Base-by-base conservation (phyloP, 1,139 yeast genomes). In the Saccharomyces hybrid region DNA sequence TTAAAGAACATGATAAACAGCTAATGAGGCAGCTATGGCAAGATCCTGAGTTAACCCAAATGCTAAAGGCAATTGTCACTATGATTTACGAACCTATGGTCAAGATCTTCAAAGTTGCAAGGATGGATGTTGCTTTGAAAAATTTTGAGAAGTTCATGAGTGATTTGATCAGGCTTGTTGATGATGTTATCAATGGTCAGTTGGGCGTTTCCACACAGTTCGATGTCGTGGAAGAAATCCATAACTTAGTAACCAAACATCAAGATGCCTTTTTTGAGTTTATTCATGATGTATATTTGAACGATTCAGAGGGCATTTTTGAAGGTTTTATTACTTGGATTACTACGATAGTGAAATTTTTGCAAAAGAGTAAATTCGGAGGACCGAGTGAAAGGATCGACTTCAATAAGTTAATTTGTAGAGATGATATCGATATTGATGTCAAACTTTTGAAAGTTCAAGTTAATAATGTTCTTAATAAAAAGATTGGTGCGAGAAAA, bases 71-170 rank as follows among this genome's bases (percentile, higher is more conserved):
- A 54, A 74, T 88, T 44, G 76, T 91, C 47, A 80, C 90, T 0
- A 77, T 89, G 54, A 86, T 91, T 61, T 90, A 90, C 67, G 89
- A 88, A 59, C 97, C 97, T 1, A 73, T 91, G 65, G 87, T 90
- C 59, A 78, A 77, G 47, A 76, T 91, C 1, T 87, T 91, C 71
- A 83, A 85, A 57, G 80, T 82, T 52, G 89, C 96, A 28, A 83
- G 85, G 57, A 78, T 91, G 58, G 88, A 89, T 63, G 70, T 85
- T 46, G 89, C 91, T 11, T 80, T 91, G 57, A 82, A 79, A 34
- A 86, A 87, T 57, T 80, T 87, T 59, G 90, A 88, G 59, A 73
- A 71, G 51, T 91, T 90, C 62, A 79, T 85, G 78, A 79, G 79
- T 59, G 97, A 90, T 62, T 71, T 90, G 63, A 74, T 91, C 53